These are phyloP conservation scores for Mollisiaceae sp. DNA, from an alignment of 2,329 filamentous ascomycete species.

Conservation along the genomic window DNA sequence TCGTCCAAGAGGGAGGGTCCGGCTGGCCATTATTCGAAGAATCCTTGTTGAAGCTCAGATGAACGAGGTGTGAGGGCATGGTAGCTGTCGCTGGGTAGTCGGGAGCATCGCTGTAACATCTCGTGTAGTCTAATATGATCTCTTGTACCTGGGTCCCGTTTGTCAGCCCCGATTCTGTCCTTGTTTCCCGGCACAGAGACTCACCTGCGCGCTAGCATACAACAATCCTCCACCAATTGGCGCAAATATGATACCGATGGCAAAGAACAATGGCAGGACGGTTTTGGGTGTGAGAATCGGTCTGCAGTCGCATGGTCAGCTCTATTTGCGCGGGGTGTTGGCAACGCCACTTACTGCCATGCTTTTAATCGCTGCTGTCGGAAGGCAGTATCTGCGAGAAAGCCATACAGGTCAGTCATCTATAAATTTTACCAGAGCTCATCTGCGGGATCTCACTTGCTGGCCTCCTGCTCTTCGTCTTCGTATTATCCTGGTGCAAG, in stretches of 20 bases:
- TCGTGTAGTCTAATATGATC: constrained; percentile 86
- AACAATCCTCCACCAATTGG: constrained; percentile 87
- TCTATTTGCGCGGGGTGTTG: constrained; percentile 15
- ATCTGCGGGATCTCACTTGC: constrained; percentile 65
- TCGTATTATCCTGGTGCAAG: constrained; percentile 65
- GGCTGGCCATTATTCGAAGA: constrained; percentile 35
- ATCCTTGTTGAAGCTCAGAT: constrained; percentile 72
- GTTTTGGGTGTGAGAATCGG: constrained; percentile 96
- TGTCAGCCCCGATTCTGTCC: constrained; percentile 23
- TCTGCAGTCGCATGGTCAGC: constrained; percentile 52
- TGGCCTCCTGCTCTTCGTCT: constrained; percentile 89
- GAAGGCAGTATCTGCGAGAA: constrained; percentile 82
- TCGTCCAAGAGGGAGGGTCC: constrained; percentile 34
- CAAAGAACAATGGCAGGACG: constrained; percentile 88
- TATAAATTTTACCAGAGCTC: constrained; percentile 17
- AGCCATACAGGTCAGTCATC: constrained; percentile 28
- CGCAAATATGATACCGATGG: constrained; percentile 88
- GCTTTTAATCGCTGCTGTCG: constrained; percentile 96
- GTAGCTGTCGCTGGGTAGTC: constrained; percentile 46
- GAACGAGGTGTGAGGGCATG: constrained; percentile 64
- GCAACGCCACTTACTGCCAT: constrained; percentile 77
- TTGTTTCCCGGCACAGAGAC: constrained; percentile 29
- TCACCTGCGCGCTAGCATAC: constrained; percentile 81
- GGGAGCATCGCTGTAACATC: constrained; percentile 67
- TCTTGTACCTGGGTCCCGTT: constrained; percentile 74